Base-by-base conservation (phyloP, 2,329 filamentous ascomycete genomes). In the Pseudocercospora crystallina region DNA sequence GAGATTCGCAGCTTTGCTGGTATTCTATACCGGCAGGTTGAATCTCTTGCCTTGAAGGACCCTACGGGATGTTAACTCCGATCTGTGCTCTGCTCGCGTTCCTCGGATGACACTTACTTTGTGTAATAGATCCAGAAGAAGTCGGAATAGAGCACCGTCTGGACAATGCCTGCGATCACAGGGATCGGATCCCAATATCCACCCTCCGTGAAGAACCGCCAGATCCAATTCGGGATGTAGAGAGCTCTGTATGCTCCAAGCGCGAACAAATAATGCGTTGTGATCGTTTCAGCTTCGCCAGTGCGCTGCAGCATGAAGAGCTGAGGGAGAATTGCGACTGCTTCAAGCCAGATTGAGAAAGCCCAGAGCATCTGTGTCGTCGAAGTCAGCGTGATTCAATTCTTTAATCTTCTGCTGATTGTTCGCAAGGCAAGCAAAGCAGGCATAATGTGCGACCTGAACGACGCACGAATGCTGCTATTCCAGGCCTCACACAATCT, bases 111-210 rank as follows among this genome's bases (percentile, higher is more conserved):
- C 8, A 74, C 80, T 71, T 69, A 86, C 84, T 96, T 97, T 53
- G 87, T 96, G 76, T 96, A 99, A 78, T 99, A 99, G 66, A 99
- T 92, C 80, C 91, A 99, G 82, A 99, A 99, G 78, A 99, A 99
- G 76, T 99, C 94, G 58, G 90, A 95, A 77, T 99, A 99, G 51
- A 99, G 79, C 42, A 99, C 75, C 0, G 94, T 99, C 79, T 99
- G 94, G 58, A 97, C 76, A 49, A 97, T 80, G 10, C 94, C 94
- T 3, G 95, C 94, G 56, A 94, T 68, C 44, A 96, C 86, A 14
- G 91, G 87, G 61, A 96, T 95, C 58, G 85, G 88, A 69, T 97
- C 91, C 62, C 86, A 87, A 47, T 64, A 60, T 43, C 58, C 52
- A 43, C 82, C 77, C 71, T 96, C 90, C 44, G 81, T 80, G 62